Conservation (phyloP, 2,329 filamentous ascomycete genomes). For the Trichoderma asperellum region DNA sequence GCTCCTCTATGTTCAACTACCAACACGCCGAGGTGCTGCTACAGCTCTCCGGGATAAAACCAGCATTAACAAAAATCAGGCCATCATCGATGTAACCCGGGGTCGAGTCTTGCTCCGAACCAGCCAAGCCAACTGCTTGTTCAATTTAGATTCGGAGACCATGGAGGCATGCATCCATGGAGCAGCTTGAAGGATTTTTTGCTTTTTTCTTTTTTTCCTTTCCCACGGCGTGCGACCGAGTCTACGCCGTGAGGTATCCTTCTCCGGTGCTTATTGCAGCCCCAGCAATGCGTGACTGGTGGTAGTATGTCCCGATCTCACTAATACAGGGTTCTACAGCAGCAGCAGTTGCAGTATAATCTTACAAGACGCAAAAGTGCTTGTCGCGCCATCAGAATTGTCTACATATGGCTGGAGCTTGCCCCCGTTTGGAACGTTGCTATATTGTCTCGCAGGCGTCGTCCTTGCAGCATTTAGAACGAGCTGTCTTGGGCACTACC, state of each 20-base stretch:
- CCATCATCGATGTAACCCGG: conserved; percentile 2
- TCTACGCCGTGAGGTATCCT: conserved; percentile 5
- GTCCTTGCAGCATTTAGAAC: background rate
- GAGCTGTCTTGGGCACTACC: background rate
- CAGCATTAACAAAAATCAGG: conserved; percentile 3
- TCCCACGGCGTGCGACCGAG: background rate
- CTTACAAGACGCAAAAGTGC: conserved; percentile 9
- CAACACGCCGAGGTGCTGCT: background rate
- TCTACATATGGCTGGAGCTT: background rate
- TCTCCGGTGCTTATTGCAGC: background rate
- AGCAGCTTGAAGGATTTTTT: background rate
- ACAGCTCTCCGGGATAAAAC: background rate
- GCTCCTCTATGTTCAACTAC: background rate
- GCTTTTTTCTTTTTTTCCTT: background rate
- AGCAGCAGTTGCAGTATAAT: background rate
- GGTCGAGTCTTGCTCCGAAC: conserved; percentile 7
- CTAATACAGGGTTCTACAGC: background rate
- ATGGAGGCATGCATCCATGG: background rate
- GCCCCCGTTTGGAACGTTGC: background rate
- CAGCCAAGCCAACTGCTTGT: background rate
- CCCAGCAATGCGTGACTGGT: background rate
- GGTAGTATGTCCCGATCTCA: conserved; percentile 3
- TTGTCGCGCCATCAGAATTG: background rate
- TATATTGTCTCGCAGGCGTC: background rate
- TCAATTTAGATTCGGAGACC: background rate